phyloP scores from a whole-genome alignment of 495 filamentous ascomycete genomes.

The Penicillium paxilli region DNA sequence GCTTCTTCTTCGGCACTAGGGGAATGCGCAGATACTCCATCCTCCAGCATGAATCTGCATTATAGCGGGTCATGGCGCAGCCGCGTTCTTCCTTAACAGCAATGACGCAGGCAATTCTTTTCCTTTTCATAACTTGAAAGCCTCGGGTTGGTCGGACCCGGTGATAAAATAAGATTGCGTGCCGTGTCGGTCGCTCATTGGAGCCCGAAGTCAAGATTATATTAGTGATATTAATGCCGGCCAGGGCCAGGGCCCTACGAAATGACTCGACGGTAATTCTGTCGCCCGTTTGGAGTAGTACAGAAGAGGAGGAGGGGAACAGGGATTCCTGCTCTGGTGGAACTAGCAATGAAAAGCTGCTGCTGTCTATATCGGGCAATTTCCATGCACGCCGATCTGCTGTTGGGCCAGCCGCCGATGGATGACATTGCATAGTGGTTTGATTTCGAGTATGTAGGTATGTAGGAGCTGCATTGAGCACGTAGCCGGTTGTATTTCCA shows the following conservation, averaged over 20 bases:
- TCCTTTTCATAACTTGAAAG: neutral
- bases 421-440: neutral
- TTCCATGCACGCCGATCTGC: neutral
- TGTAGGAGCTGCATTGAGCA: neutral
- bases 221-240: conserved; percentile 4
- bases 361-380: conserved; percentile 4
- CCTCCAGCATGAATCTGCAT: neutral
- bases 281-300: neutral
- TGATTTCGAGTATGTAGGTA: neutral
- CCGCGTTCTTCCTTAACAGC: neutral
- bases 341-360: conserved; percentile 6
- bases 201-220: neutral
- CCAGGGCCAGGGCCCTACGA: neutral
- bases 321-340: no score
- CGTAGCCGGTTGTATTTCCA: neutral
- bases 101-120: neutral
- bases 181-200: conserved; percentile 21
- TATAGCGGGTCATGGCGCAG: conserved; percentile 9
- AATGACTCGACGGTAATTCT: neutral
- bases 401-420: neutral
- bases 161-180: conserved; percentile 9
- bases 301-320: no score
- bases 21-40: conserved; percentile 7
- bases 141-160: neutral
- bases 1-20: conserved; percentile 12